Percentiles rank a stretch among this genome's conserved stretches.
phyloP scores from a whole-genome alignment of 805 yeast species.

The Yamadazyma laniorum region DNA sequence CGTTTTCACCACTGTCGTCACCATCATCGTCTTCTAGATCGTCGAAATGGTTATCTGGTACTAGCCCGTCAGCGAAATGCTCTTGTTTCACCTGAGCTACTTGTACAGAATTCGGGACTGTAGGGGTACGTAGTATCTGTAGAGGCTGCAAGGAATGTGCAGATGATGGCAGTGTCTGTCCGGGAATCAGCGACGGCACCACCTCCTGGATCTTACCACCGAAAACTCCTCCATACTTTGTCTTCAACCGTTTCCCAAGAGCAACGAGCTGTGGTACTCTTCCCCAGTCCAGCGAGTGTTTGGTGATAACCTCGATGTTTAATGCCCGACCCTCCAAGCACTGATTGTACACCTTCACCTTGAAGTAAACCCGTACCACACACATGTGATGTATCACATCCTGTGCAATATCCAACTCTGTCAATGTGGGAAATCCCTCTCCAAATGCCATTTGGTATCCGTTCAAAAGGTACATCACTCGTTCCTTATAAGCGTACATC shows the following conservation, averaged over 20 bases:
- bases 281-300: conserved; percentile 3
- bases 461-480: background rate
- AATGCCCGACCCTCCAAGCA: conserved; percentile 6
- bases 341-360: conserved; percentile 4
- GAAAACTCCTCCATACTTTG: no score
- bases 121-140: no score
- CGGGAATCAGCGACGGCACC: no score
- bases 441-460: background rate
- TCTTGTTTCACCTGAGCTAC: conserved; percentile 1
- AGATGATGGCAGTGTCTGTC: no score
- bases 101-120: no score
- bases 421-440: background rate
- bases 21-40: conserved; percentile 4
- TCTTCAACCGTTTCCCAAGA: background rate
- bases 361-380: background rate
- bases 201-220: no score
- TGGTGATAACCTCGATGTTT: conserved; percentile 3
- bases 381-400: background rate
- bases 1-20: conserved; percentile 3
- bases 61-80: conserved; percentile 5
- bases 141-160: no score
- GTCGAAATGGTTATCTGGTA: conserved; percentile 8
- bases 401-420: background rate
- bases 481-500: conserved; percentile 1
- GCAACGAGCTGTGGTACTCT: background rate